Base-by-base conservation (phyloP, 177 flowering plant genomes). In the Vitis hybrid region DNA sequence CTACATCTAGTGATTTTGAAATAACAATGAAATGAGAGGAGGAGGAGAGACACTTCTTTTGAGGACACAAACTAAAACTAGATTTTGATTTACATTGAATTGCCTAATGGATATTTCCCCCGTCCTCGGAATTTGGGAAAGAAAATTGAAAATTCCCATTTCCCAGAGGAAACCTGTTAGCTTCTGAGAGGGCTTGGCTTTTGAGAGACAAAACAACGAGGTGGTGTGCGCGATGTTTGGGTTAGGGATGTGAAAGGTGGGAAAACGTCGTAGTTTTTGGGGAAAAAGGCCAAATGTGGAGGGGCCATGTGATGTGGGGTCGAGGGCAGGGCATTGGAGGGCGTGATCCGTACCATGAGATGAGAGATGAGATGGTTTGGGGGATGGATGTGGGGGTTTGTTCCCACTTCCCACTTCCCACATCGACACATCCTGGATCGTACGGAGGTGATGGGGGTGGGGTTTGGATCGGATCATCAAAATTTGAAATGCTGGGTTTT, bases 121-220 rank as follows among this genome's bases (percentile, higher is more conserved):
- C 65, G 60, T 68, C 48, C 55, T 76, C 61, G 81, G 69, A 73
- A 59, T 62, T 51, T 74, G 79, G 57, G 56, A 70, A 56, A 60
- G 21, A 56, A 50, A 39, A 39, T 39, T 5, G 45, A 16, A 57
- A 26, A 65, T 55, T 10, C 7, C 6, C 50, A 64, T n/a, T 26
- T 48, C 1, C 22, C 45, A 31, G 49, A 50, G 22, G 10, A 69
- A 50, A 31, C 14, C 78, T 66, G 76, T 57, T 67, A 65, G 60
- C 66, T 64, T 58, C 70, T 55, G 67, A 31, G 60, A 58, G 77
- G 45, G 7, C 72, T 70, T 62, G n/a, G 76, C 81, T 82, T 79
- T 82, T 71, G 53, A 70, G 77, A 59, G 82, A 77, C 85, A 79
- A 10, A 77, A 82, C 82, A 67, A 77, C 78, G 70, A 81, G 82